Base-by-base conservation (phyloP, 2,329 filamentous ascomycete genomes). In the Scytalidium sp. region DNA sequence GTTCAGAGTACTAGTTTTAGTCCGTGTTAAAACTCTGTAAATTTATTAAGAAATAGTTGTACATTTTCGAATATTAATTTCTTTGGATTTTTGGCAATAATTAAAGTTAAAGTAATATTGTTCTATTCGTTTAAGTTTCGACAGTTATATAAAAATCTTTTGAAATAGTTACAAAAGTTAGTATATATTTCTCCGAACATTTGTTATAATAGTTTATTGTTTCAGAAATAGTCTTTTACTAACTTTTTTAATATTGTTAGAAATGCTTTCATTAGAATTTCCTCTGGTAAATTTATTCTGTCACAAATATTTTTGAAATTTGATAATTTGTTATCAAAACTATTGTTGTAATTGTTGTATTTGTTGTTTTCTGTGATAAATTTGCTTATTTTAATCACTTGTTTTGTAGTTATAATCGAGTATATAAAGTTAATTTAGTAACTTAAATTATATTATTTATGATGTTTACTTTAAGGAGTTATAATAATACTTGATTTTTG, bases 191-290 rank as follows among this genome's bases (percentile, higher is more conserved):
- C 19, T 10, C 13, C 7, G 19, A 49, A 52, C 20, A 19, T 43
- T 5, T 19, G 9, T 17, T 47, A 21, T 2, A 20, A 47, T 2
- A 53, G 44, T 3, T 47, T 11, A 40, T 21, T 43, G 17, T 22
- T 43, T 19, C 41, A 50, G 29, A 39, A 52, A 23, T 46, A n/a
- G 17, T 52, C 43, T 25, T 43, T 25, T 5, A 43, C 46, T 22
- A 52, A 23, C 17, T 43, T 43, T 29, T 47, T 40, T 15, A 50
- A 41, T 43, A 52, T 49, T 15, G 43, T 46, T 13, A 43, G 41
- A 20, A 49, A 47, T n/a, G 46, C 50, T 15, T 23, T 46, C 9
- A 40, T 17, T 19, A 27, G 39, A 22, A n/a, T 46, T 13, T 40
- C 29, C 22, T 45, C 15, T 17, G 41, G 45, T 7, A 51, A 22